Base-by-base conservation (phyloP, 306 rosid genomes). In the Purshia tridentata region DNA sequence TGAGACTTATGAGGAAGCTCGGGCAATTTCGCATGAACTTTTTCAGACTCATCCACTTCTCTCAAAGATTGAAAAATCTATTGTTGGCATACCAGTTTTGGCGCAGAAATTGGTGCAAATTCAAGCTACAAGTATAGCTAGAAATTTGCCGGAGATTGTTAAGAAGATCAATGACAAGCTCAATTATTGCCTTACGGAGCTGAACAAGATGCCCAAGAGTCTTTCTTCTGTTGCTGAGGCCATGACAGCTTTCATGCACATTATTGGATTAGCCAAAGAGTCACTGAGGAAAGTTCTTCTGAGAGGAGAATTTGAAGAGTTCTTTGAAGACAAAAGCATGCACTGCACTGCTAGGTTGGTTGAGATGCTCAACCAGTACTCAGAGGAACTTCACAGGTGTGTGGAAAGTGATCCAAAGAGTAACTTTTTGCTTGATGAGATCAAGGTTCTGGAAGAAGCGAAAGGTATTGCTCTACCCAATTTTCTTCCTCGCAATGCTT, bases 91-190 rank as follows among this genome's bases (percentile, higher is more conserved):
- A 35, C 65, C 65, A 6, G 45, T 37, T 59, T 7, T 59, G 42
- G 65, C 46, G 4, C 64, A 58, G 7, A 59, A 59, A 5, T 39
- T 35, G 44, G 65, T 59, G 11, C 45, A 59, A 14, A 59, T 59
- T 12, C 65, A 59, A 59, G 65, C 60, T 8, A 55, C 4, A 14
- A 57, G 62, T 9, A 57, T 57, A 11, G 62, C 62, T 20, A 57
- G 40, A 11, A 57, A 57, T 5, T 22, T 57, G 14, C 62, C 62
- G 4, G 62, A 57, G 1, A 57, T 57, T 4, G 62, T 57, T 39
- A 57, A 57, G 62, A 57, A 57, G 41, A 57, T 57, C 16, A 57
- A 57, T 57, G 41, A 20, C 3, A 57, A 35, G 62, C 62, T 57
- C 40, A 57, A 23, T 18, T 57, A 0, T 7, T 20, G n/a, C 41